Evolutionary conservation across 345 rosid species (phyloP).

Genomic region (Tarenaya hassleriana): DNA sequence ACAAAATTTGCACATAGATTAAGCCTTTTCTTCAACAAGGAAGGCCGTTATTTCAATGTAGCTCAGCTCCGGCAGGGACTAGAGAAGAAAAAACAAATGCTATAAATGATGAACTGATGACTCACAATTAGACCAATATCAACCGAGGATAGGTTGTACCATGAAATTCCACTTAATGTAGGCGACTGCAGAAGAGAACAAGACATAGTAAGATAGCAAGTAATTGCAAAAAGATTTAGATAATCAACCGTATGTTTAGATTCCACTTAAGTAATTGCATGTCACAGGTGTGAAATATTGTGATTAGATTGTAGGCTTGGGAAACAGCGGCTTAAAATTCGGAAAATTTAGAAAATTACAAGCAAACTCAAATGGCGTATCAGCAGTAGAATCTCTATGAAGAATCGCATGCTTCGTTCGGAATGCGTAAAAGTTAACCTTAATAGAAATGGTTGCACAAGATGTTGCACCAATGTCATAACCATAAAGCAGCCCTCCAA

Average conservation of each 20-base stretch:
- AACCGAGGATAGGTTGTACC: conserved; percentile 75
- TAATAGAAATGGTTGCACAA: conserved; percentile 72
- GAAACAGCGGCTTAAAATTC: conserved; percentile 2
- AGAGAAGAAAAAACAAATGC: background rate
- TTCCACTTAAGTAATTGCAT: no score
- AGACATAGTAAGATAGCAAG: conserved; percentile 11
- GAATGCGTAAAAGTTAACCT: conserved; percentile 37
- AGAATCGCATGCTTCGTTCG: background rate
- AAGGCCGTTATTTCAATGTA: background rate
- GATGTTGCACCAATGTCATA: conserved; percentile 97
- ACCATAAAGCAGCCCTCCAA: conserved; percentile 91
- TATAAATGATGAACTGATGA: conserved; percentile 18
- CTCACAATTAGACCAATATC: conserved; percentile 88
- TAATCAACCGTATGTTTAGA: no score
- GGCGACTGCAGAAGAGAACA: conserved; percentile 56
- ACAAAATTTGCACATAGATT: conserved; percentile 9
- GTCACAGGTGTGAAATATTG: conserved; percentile 10
- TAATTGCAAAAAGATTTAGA: background rate
- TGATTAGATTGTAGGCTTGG: background rate
- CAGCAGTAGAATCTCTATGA: background rate
- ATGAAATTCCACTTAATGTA: conserved; percentile 64
- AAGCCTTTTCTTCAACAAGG: background rate
- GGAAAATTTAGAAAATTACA: background rate
- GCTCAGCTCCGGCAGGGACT: background rate
- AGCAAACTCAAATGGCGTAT: background rate